phyloP scores from a whole-genome alignment of 192 early-diverging fungal genomes.

The Martensiomyces pterosporus region DNA sequence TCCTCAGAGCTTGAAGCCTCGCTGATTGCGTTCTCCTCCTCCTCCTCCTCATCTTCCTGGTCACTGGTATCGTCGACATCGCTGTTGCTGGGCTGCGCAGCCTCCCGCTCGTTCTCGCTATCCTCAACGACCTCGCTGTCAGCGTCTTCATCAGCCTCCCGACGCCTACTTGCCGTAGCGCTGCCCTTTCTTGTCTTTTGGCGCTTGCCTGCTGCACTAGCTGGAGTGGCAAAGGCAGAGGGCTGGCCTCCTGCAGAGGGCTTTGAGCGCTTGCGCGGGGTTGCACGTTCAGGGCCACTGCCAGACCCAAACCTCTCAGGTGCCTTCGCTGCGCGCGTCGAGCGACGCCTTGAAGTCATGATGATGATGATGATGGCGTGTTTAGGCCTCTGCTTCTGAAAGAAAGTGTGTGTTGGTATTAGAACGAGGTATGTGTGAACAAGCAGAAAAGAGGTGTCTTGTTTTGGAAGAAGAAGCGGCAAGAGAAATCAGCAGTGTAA shows the following conservation, averaged over 20 bases:
- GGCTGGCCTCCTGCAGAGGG: background rate
- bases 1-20: conserved; percentile 17
- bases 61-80: conserved; percentile 1
- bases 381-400: too few species aligned
- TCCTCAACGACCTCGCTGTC: conserved; percentile 1
- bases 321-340: conserved; percentile 28
- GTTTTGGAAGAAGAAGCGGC: too few species aligned
- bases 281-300: conserved; percentile 9
- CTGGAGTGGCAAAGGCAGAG: conserved; percentile 23
- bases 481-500: too few species aligned
- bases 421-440: too few species aligned
- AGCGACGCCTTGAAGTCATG: conserved; percentile 34
- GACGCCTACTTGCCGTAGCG: too few species aligned
- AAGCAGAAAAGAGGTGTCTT: too few species aligned
- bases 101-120: background rate
- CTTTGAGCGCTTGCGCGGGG: conserved; percentile 36
- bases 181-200: conserved; percentile 4
- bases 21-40: conserved; percentile 3
- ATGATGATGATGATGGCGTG: too few species aligned
- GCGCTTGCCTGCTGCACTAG: background rate
- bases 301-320: conserved; percentile 27
- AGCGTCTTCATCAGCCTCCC: conserved; percentile 12
- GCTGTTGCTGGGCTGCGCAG: background rate
- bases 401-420: too few species aligned
- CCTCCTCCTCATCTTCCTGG: background rate